Conservation (phyloP, 139 green algal genomes). For the Raphidocelis subcapitata region DNA sequence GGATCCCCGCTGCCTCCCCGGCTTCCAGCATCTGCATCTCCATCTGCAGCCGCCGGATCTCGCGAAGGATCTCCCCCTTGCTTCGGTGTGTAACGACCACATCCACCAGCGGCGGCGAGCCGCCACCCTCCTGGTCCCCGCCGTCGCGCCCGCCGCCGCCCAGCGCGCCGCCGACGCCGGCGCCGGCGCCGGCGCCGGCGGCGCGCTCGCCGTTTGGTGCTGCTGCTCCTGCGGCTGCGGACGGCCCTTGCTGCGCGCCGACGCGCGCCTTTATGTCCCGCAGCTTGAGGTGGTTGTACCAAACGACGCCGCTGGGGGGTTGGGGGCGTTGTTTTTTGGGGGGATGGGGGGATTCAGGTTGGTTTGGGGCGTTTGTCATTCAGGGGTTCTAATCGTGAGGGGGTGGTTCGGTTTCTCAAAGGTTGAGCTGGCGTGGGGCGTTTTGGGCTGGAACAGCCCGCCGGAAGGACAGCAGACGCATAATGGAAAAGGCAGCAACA, state of each 20-base stretch:
- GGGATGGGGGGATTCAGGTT: background rate
- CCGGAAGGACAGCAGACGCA: background rate
- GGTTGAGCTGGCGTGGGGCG: background rate
- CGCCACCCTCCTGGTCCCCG: background rate
- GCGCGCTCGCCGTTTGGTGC: background rate
- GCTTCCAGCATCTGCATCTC: slow-evolving; percentile 51
- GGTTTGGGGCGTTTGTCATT: background rate
- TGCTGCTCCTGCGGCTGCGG: background rate
- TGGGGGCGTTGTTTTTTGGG: background rate
- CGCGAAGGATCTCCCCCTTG: slow-evolving; percentile 60
- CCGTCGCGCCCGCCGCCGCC: background rate
- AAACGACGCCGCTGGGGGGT: slow-evolving; percentile 39
- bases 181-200: background rate
- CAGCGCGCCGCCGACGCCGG: background rate
- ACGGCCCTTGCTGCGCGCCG: slow-evolving; percentile 4
- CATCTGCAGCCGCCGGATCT: slow-evolving; percentile 54
- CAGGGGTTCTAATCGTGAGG: background rate
- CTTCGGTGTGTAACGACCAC: slow-evolving; percentile 8
- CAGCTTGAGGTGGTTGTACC: slow-evolving; percentile 80
- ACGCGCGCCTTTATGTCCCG: slow-evolving; percentile 60
- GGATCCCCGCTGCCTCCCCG: no score
- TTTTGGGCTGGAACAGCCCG: background rate
- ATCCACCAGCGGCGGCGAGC: background rate
- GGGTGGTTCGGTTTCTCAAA: background rate
- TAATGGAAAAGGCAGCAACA: background rate